Percentiles rank a stretch among this genome's conserved stretches.
These are phyloP conservation scores for Aspergillus fumigatiaffinis DNA, from an alignment of 2,329 filamentous ascomycete genomes.

Conservation along the genomic window DNA sequence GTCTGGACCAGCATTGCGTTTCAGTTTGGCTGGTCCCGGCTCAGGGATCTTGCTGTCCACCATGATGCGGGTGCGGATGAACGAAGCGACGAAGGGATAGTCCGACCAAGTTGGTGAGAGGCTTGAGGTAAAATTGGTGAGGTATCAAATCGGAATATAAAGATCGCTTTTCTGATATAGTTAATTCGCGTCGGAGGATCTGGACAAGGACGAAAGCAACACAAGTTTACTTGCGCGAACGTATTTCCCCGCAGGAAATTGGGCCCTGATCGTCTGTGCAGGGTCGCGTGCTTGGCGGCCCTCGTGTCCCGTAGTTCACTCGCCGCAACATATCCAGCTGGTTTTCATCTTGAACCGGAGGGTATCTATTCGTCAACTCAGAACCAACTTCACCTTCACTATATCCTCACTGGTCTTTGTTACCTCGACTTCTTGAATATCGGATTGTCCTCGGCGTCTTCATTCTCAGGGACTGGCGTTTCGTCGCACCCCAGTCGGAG, in stretches of 20 bases:
- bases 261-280: neutral
- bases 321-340: neutral
- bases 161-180: neutral
- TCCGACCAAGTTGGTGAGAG: neutral
- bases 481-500: neutral
- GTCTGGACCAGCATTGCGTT: conserved; percentile 78
- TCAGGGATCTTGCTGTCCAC: conserved; percentile 65
- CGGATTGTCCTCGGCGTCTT: neutral
- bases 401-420: neutral
- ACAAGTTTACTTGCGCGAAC: neutral
- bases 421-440: neutral
- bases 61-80: conserved; percentile 24
- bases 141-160: neutral
- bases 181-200: neutral
- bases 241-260: conserved; percentile 7
- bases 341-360: neutral
- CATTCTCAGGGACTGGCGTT: neutral
- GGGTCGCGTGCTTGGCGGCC: conserved; percentile 10
- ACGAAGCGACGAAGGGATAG: neutral
- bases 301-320: conserved; percentile 10
- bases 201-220: neutral
- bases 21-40: conserved; percentile 83
- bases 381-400: neutral
- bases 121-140: no score
- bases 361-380: neutral